A percentile compares a stretch with the other conserved stretches of the same genome.
Conservation (phyloP, 2,329 filamentous ascomycete species). For the Camillea tinctor region DNA sequence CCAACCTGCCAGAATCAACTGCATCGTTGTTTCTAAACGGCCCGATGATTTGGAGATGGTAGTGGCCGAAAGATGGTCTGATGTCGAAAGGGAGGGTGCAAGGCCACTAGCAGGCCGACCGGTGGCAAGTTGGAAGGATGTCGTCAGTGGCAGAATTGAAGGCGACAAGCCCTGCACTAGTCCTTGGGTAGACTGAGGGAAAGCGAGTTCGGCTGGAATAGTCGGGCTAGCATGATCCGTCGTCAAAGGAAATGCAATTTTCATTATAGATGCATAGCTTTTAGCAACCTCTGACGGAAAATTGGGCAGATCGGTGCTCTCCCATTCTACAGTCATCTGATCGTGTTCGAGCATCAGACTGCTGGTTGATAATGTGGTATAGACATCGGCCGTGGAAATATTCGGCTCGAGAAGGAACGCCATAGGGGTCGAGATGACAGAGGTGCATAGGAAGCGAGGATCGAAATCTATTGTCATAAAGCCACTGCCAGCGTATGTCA, state of each 20-base stretch:
- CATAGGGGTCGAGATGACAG: conserved; percentile 27
- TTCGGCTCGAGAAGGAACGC: conserved; percentile 30
- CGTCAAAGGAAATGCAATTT: conserved; percentile 4
- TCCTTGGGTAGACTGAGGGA: not conserved
- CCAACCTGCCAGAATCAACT: not conserved
- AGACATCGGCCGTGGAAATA: conserved; percentile 30
- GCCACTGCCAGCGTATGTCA: conserved; percentile 18
- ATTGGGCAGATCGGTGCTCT: conserved; percentile 20
- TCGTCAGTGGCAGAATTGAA: not conserved
- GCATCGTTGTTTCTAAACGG: not conserved
- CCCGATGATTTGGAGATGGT: not conserved
- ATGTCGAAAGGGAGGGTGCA: not conserved
- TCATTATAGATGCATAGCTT: conserved; percentile 30
- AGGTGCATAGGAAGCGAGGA: conserved; percentile 25
- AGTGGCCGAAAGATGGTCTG: not conserved
- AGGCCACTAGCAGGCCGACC: not conserved
- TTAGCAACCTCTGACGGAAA: conserved; percentile 24
- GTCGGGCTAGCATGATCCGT: not conserved
- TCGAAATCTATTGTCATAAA: conserved; percentile 23
- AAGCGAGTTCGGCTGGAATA: not conserved
- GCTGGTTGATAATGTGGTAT: conserved; percentile 25
- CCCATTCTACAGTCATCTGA: conserved; percentile 30
- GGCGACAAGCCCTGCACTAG: not conserved
- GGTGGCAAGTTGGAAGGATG: not conserved
- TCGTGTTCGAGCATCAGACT: conserved; percentile 29